Base-by-base conservation (phyloP, 305 asterid species). In the Fraxinus velutina region DNA sequence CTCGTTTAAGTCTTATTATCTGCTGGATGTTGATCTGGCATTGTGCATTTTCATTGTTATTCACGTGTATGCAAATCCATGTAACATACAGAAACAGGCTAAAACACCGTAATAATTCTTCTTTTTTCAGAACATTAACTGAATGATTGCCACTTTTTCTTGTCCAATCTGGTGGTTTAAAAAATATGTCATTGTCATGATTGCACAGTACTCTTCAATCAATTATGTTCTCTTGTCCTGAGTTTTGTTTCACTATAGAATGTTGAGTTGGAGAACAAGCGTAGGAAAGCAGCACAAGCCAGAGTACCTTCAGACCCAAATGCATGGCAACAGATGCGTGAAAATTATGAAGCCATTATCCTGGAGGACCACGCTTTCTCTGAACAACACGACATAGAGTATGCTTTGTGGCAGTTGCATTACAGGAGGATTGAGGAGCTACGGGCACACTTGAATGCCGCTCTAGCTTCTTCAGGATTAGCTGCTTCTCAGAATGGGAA, bases 241-340 rank as follows among this genome's bases (percentile, higher is more conserved):
- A 30, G 15, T 74, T 15, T 76, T 37, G 66, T 71, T 71, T 32
- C 44, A 64, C 79, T 60, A 62, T 79, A 96, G 98, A 96, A 93
- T 89, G 91, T 85, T 88, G 98, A 94, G 89, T 87, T 93, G 93
- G 99, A 94, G 85, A 91, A 86, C 78, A 93, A 90, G 84, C 92
- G 95, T 75, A 88, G 94, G 87, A 94, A 91, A 85, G 98, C 97
- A 27, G 94, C 97, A 75, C 96, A 93, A 82, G 92, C 94, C 78
- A 92, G 96, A 86, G 78, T 93, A 79, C 98, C 98, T 64, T 96
- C 98, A 60, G 98, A 96, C 82, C 97, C 98, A 30, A 94, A 90
- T 90, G 87, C 91, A 83, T 94, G 98, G 98, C 98, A 96, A 85
- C 92, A 86, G 80, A 94, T 93, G 96, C 98, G 98, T 12, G 98